Percentiles rank a stretch among this genome's conserved stretches.
Conservation (phyloP, 441 rosid species). For the Omphalea diandra region DNA sequence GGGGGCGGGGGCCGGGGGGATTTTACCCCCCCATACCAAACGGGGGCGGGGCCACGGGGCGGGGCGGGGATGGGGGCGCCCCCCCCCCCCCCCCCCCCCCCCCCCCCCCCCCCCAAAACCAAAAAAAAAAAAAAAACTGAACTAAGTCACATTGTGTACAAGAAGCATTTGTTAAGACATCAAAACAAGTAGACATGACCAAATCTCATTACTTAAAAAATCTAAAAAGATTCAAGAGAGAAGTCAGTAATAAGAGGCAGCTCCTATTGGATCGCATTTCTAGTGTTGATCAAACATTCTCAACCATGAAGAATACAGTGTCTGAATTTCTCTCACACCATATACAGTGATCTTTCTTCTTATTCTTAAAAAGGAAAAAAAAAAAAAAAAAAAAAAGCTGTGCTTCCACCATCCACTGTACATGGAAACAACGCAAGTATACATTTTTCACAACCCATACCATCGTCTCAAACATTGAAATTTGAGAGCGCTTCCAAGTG, state of each 20-base stretch:
- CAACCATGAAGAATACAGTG: slow-evolving; percentile 35
- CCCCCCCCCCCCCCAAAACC: too few species aligned
- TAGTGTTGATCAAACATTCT: slow-evolving; percentile 28
- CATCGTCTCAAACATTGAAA: slow-evolving; percentile 27
- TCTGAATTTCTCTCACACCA: slow-evolving; percentile 39
- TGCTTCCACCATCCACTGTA: slow-evolving; percentile 60
- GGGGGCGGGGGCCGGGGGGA: too few species aligned
- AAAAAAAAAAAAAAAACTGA: too few species aligned
- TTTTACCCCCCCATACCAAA: too few species aligned
- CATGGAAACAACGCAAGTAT: slow-evolving; percentile 56
- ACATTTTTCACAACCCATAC: slow-evolving; percentile 40
- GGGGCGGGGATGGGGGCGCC: too few species aligned
- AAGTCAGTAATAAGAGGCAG: neutral
- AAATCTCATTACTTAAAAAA: too few species aligned
- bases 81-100: too few species aligned
- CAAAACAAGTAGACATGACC: too few species aligned
- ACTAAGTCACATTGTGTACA: too few species aligned
- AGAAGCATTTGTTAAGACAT: too few species aligned
- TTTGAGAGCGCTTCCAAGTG: slow-evolving; percentile 34
- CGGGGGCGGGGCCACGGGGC: too few species aligned
- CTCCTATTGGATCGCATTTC: slow-evolving; percentile 28
- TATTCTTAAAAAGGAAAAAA: slow-evolving; percentile 42
- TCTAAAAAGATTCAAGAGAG: too few species aligned
- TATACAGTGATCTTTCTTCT: slow-evolving; percentile 40
- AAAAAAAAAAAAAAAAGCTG: slow-evolving; percentile 32